Conservation (phyloP, 345 rosid genomes). For the Euphorbia tirucalli region DNA sequence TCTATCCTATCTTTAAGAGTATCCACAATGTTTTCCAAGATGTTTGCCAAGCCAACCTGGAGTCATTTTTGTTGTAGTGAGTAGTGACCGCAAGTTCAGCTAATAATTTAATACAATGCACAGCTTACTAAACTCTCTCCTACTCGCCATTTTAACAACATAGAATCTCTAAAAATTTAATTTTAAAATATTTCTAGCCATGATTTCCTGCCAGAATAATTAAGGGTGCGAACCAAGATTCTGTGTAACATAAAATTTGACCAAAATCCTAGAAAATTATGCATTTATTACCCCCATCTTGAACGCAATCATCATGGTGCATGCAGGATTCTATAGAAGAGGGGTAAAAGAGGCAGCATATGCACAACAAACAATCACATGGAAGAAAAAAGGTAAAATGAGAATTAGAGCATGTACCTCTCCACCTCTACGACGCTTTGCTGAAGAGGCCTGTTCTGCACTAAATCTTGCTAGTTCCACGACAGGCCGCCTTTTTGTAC, state of each 20-base stretch:
- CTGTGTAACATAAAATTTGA: neutral
- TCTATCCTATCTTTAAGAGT: constrained; percentile 52
- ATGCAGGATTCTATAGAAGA: neutral
- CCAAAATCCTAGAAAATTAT: neutral
- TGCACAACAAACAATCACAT: neutral
- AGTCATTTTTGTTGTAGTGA: neutral
- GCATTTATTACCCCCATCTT: neutral
- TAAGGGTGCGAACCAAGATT: neutral
- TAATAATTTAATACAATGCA: neutral
- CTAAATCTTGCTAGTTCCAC: constrained; percentile 45
- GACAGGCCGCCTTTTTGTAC: constrained; percentile 55
- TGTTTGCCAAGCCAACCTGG: constrained; percentile 85
- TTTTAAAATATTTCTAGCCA: neutral
- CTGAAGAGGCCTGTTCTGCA: constrained; percentile 54
- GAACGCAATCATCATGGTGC: neutral
- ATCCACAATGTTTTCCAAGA: constrained; percentile 75
- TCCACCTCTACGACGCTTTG: constrained; percentile 91
- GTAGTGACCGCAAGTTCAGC: neutral
- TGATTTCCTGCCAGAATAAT: neutral
- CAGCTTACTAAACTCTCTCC: neutral
- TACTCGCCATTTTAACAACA: neutral
- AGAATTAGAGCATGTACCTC: constrained; percentile 51
- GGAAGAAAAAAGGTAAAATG: constrained; percentile 6
- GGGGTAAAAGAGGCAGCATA: neutral
- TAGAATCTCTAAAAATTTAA: neutral